A percentile compares a stretch with the other conserved stretches of the same genome.
These are phyloP conservation scores for Fragaria vesca DNA, from an alignment of 306 rosid species.

Conservation along the genomic window DNA sequence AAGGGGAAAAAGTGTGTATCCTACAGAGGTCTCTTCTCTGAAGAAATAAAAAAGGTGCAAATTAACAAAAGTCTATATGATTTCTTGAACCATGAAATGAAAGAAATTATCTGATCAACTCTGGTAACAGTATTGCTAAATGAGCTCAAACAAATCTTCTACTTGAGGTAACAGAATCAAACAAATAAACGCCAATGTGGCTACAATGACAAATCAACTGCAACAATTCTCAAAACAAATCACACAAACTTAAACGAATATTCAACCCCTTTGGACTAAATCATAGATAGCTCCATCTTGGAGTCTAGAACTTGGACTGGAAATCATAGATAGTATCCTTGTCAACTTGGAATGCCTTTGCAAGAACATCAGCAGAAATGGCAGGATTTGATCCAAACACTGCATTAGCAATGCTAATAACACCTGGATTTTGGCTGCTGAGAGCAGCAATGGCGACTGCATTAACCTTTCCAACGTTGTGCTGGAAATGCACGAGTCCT, in stretches of 20 bases:
- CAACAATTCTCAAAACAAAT: background rate
- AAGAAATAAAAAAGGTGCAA: background rate
- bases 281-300: background rate
- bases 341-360: background rate
- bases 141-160: background rate
- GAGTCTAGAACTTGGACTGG: constrained; percentile 29
- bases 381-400: background rate
- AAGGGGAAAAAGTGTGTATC: too few relatives aligned
- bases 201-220: background rate
- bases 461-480: background rate
- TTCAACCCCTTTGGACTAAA: background rate
- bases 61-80: background rate
- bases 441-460: background rate
- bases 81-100: background rate
- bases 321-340: too few relatives aligned
- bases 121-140: background rate
- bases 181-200: background rate
- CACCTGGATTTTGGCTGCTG: background rate
- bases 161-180: background rate
- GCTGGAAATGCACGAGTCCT: constrained; percentile 38
- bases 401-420: background rate
- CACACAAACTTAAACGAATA: background rate
- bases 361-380: background rate
- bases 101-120: background rate
- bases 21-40: background rate